phyloP scores from a whole-genome alignment of 2,329 filamentous ascomycete species.

The Cordyceps fumosorosea region DNA sequence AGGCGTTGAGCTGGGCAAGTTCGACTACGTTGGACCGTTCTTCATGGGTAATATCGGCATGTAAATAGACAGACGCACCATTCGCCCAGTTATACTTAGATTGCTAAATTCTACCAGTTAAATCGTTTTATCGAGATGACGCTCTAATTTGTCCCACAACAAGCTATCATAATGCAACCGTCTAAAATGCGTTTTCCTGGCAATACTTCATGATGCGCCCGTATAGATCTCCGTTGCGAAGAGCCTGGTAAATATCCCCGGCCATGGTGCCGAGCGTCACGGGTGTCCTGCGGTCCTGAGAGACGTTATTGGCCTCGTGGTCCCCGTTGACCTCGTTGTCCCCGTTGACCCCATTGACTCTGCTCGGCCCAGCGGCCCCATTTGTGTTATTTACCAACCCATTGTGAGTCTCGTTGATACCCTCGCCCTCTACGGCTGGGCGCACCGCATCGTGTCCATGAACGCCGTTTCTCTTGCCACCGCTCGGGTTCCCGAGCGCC shows the following conservation, averaged over 20 bases:
- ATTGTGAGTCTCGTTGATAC: background rate
- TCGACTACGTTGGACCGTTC: constrained; percentile 40
- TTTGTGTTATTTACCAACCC: background rate
- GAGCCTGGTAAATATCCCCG: background rate
- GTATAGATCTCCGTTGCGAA: background rate
- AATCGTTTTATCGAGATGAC: no score
- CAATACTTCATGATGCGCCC: background rate
- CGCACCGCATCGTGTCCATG: background rate
- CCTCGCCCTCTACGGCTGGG: background rate
- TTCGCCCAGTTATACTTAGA: no score
- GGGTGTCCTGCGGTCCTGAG: background rate
- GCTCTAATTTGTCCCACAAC: no score
- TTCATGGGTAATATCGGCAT: background rate
- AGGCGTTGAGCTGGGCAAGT: constrained; percentile 57
- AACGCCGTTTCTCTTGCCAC: background rate
- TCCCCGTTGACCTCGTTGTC: background rate
- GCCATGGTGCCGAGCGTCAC: background rate
- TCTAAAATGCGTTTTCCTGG: background rate
- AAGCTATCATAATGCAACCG: no score
- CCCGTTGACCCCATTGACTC: no score
- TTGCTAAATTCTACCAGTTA: no score
- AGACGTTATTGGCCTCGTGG: background rate
- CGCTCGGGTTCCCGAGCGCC: background rate
- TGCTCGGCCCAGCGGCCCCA: background rate
- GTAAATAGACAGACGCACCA: background rate